A percentile compares a stretch with the other conserved stretches of the same genome.
Evolutionary conservation across 257 asterid genomes (phyloP).

Genomic region (Lycium barbarum): DNA sequence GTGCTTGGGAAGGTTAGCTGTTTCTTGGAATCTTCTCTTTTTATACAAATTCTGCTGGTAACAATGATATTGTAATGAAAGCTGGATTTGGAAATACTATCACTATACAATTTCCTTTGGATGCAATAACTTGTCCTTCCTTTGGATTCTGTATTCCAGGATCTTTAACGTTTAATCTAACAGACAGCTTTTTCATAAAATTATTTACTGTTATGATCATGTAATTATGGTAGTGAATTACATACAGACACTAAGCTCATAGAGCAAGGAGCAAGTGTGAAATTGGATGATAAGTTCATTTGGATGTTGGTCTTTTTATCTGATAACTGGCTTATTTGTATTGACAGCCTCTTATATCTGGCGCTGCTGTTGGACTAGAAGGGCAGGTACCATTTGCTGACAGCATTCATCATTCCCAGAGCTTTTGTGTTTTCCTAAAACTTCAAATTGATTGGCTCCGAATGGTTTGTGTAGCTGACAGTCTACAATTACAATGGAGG

Average conservation of each 20-base stretch:
- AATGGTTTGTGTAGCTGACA: conserved; percentile 66
- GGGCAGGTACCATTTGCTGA: conserved; percentile 75
- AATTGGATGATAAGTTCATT: not conserved
- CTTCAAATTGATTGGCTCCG: conserved; percentile 6
- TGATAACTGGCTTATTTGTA: conserved; percentile 34
- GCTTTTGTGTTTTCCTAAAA: not conserved
- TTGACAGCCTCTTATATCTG: conserved; percentile 88
- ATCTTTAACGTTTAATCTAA: not conserved
- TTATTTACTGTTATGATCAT: conserved; percentile 5
- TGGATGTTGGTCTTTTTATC: conserved; percentile 32
- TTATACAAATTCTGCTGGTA: not conserved
- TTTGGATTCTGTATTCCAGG: not conserved
- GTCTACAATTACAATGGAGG: conserved; percentile 91
- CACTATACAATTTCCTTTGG: not conserved
- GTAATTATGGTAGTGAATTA: not conserved
- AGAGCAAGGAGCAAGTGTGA: not conserved
- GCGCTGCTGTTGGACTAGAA: conserved; percentile 98
- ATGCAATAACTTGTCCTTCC: not conserved
- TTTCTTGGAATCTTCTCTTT: not conserved
- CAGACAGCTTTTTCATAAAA: not conserved
- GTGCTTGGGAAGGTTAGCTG: conserved; percentile 85
- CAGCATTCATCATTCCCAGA: conserved; percentile 4
- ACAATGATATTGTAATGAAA: not conserved
- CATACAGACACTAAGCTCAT: not conserved
- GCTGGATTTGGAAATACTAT: not conserved